Evolutionary conservation across 768 basidiomycete species (phyloP), one percentile per base, ranked within the genome.

Genomic region (Leucocoprinus birnbaumii): DNA sequence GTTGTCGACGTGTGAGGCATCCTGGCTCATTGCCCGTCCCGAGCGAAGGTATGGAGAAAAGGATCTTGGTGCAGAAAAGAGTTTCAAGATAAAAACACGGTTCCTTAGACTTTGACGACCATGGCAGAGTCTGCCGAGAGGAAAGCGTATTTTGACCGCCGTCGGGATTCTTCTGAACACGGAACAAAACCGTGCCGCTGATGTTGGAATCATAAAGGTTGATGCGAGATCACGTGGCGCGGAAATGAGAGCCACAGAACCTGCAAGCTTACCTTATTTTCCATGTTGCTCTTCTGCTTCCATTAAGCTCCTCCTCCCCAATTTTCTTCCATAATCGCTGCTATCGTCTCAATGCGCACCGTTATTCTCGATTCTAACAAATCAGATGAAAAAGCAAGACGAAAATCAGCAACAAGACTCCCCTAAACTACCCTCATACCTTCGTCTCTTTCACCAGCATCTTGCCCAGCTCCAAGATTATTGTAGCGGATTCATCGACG

Each of bases 391-490:
- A 34, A n/a, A 34, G 22, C 18, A 27, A 5, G 34, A 45, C 45
- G 34, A 47, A 47, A 53, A 9, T 2, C 14, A 6, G 18, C 16
- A 25, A 3, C 18, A 25, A 9, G 16, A 18, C 44, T 18, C 43
- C 14, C 25, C 54, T 48, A 25, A 41, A 43, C 35, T 40, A 2
- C 48, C 48, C 46, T 48, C 54, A 24, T 55, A 55, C 38, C 40
- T 49, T 13, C 1, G 27, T 18, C 48, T 55, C 22, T 49, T 55
- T 48, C 27, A 43, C 27, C 40, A 22, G 21, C 47, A 55, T 24
- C 47, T 55, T 2, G 19, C 1, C 8, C 40, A 49, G 18, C 21
- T 55, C 14, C 47, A 19, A 37, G 48, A 49, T 13, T 48, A 55
- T n/a, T 22, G 48, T 3, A 34, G 27, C 10, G 54, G 41, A n/a